These are phyloP conservation scores for Wickerhamomyces queroliae DNA, from an alignment of 805 yeast genomes.

Conservation along the genomic window DNA sequence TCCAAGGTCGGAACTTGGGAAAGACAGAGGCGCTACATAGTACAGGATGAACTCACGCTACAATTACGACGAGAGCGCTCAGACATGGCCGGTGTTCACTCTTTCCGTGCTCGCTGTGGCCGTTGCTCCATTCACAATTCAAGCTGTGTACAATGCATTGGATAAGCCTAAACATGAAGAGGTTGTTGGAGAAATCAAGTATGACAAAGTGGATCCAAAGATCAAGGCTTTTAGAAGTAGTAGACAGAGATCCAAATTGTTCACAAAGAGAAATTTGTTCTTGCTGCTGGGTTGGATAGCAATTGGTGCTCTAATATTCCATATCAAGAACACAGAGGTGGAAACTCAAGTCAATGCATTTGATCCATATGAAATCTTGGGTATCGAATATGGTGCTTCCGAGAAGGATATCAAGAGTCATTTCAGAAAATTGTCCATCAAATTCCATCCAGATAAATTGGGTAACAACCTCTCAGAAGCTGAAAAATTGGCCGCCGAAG, in stretches of 20 bases:
- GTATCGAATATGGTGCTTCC: constrained; percentile 58
- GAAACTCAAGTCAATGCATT: constrained; percentile 47
- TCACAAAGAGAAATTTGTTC: constrained; percentile 10
- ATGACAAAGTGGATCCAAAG: constrained; percentile 14
- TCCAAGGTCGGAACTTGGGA: too few species aligned
- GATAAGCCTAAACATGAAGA: constrained; percentile 5
- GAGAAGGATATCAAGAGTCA: constrained; percentile 77
- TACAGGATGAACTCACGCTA: constrained; percentile 20
- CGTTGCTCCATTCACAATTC: constrained; percentile 17
- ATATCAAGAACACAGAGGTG: constrained; percentile 24
- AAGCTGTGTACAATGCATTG: constrained; percentile 3
- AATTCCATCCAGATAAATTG: constrained; percentile 91
- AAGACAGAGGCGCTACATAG: too few species aligned
- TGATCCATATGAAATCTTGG: constrained; percentile 89
- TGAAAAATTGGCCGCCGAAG: constrained; percentile 58
- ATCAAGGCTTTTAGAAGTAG: constrained; percentile 18
- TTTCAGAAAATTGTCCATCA: constrained; percentile 81
- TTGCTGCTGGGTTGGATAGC: constrained; percentile 20
- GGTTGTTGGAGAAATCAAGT: constrained; percentile 13
- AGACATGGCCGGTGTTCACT: constrained; percentile 24
- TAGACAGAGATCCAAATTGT: constrained; percentile 1
- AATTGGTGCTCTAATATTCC: constrained; percentile 33
- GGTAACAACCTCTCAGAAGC: constrained; percentile 46
- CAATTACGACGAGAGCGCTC: constrained; percentile 20
- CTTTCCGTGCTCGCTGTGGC: constrained; percentile 20